phyloP scores from a whole-genome alignment of 768 basidiomycete species.

The Podaxis mareebaensis region DNA sequence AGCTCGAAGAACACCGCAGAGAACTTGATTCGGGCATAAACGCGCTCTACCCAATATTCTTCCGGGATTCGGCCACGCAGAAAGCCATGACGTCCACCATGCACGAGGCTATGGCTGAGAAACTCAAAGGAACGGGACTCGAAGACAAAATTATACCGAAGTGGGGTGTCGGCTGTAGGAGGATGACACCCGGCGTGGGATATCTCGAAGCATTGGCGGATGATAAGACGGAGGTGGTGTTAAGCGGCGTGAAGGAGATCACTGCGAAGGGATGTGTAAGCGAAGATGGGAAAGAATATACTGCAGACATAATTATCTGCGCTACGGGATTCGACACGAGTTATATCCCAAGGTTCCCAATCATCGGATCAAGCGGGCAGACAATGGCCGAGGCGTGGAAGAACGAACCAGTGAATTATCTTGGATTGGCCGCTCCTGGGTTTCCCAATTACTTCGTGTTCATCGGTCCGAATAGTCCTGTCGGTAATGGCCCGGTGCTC shows the following conservation, averaged over 20 bases:
- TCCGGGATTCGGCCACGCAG: constrained; percentile 36
- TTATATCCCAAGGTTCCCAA: constrained; percentile 33
- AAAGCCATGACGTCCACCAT: constrained; percentile 25
- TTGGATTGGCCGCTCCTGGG: constrained; percentile 31
- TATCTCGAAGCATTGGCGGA: constrained; percentile 33
- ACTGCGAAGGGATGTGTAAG: constrained; percentile 30
- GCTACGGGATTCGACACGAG: constrained; percentile 40
- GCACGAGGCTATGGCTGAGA: constrained; percentile 39
- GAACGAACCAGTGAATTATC: constrained; percentile 30
- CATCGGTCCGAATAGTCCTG: constrained; percentile 34
- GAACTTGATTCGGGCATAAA: constrained; percentile 41
- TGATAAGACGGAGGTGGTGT: constrained; percentile 33
- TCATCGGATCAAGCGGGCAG: constrained; percentile 28
- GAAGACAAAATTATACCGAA: constrained; percentile 37
- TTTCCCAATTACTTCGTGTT: constrained; percentile 37
- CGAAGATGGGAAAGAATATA: constrained; percentile 29
- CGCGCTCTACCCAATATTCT: constrained; percentile 28
- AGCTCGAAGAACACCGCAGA: constrained; percentile 43
- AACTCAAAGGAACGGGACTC: constrained; percentile 41
- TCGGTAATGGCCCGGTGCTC: constrained; percentile 35
- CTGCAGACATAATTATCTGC: constrained; percentile 37
- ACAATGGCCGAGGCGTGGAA: constrained; percentile 33
- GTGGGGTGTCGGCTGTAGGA: constrained; percentile 35
- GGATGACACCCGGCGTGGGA: constrained; percentile 34
- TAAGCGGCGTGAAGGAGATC: constrained; percentile 29